Percentiles rank a stretch among this genome's conserved stretches.
phyloP scores from a whole-genome alignment of 2,329 filamentous ascomycete genomes.

The Colletotrichum karsti region DNA sequence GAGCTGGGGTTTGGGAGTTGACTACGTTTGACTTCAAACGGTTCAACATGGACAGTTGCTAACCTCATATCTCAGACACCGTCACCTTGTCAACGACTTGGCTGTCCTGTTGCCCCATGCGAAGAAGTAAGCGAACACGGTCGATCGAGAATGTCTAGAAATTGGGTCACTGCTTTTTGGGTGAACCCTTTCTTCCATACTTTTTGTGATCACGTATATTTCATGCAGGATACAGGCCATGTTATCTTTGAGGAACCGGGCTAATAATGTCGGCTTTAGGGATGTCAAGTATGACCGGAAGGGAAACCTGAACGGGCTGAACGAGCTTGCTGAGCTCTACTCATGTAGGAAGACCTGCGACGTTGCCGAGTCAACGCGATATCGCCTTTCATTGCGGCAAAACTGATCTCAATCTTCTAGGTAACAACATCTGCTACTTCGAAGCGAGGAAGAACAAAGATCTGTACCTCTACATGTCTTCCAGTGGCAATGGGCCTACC shows the following conservation, averaged over 20 bases:
- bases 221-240: too few relatives aligned
- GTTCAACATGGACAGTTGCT: neutral
- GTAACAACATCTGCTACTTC: constrained; percentile 67
- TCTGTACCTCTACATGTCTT: constrained; percentile 88
- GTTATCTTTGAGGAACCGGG: too few relatives aligned
- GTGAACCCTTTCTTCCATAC: too few relatives aligned
- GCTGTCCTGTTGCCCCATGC: constrained; percentile 89
- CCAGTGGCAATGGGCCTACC: constrained; percentile 57
- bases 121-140: constrained; percentile 65
- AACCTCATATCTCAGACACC: constrained; percentile 68
- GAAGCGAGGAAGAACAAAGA: constrained; percentile 95
- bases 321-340: constrained; percentile 77
- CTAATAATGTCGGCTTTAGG: neutral
- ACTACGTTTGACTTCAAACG: too few relatives aligned
- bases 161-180: too few relatives aligned
- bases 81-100: constrained; percentile 91
- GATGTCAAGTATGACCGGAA: constrained; percentile 96
- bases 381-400: too few relatives aligned
- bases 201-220: too few relatives aligned
- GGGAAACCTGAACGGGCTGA: constrained; percentile 83
- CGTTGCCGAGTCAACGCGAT: constrained; percentile 71
- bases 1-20: too few relatives aligned
- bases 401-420: neutral
- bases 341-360: too few relatives aligned
- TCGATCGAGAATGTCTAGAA: too few relatives aligned